Percentiles rank a stretch among this genome's conserved stretches.
phyloP scores from a whole-genome alignment of 2,329 filamentous ascomycete species.

The Acrodontium crateriforme region DNA sequence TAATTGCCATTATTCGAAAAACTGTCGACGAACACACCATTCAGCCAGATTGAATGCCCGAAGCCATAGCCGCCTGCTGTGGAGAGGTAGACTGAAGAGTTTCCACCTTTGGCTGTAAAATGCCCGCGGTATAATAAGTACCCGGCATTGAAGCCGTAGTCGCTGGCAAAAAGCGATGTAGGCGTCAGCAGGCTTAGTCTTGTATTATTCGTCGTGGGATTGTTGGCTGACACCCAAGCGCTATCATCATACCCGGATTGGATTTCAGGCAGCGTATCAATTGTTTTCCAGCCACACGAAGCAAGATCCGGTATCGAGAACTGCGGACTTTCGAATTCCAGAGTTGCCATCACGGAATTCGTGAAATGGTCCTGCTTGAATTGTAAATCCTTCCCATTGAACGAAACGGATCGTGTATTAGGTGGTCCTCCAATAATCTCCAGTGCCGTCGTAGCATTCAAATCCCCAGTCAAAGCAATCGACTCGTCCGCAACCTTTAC shows the following conservation, averaged over 20 bases:
- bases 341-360: conserved; percentile 35
- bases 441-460: conserved; percentile 54
- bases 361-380: conserved; percentile 14
- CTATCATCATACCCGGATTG: conserved; percentile 52
- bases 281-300: conserved; percentile 50
- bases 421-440: conserved; percentile 54
- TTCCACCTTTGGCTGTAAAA: conserved; percentile 50
- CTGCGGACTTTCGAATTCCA: conserved; percentile 37
- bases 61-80: conserved; percentile 57
- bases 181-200: conserved; percentile 44
- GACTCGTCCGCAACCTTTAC: conserved; percentile 41
- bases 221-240: conserved; percentile 48
- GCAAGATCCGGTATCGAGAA: conserved; percentile 45
- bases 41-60: conserved; percentile 53
- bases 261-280: conserved; percentile 61
- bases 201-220: conserved; percentile 47
- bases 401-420: conserved; percentile 40
- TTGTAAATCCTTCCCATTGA: conserved; percentile 40
- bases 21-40: conserved; percentile 49
- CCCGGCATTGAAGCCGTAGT: conserved; percentile 63
- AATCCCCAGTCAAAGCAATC: conserved; percentile 53
- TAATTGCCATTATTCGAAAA: conserved; percentile 43
- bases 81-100: conserved; percentile 38
- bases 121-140: conserved; percentile 55
- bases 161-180: conserved; percentile 48